Evolutionary conservation across 2,329 filamentous ascomycete genomes (phyloP), one percentile per base, ranked within the genome.

Genomic region (Penicillium griseofulvum): DNA sequence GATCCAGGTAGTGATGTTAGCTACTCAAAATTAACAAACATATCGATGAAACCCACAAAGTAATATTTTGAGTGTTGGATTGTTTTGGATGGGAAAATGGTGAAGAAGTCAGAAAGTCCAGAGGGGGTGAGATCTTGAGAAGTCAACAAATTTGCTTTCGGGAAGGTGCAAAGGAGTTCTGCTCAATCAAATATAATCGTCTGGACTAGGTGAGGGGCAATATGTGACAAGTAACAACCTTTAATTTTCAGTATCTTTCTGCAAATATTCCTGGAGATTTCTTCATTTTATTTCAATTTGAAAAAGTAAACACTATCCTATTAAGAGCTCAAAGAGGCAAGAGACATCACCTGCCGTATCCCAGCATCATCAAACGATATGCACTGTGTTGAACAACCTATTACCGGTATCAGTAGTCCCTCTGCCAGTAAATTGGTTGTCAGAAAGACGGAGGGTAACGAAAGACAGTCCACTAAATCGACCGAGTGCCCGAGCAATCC

Each of bases 361-460:
- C 19, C 41, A 42, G 12, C 10, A 26, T 17, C 3, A 44, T 51
- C 31, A 52, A 24, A 17, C 6, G 33, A 47, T 26, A 22, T 37
- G 11, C 39, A 43, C n/a, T 9, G 49, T 37, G 31, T 38, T 45
- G 31, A 52, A 52, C n/a, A 52, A 34, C 19, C 49, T 44, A 29
- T 52, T 26, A 0, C 83, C 83, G 0, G 83, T 87, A 63, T 87
- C 83, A 0, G 80, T 85, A 0, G 44, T 65, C 0, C 80, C 78
- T 1, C 56, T 75, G 0, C 83, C 83, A 0, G 71, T 81, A 65
- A 78, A 87, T 61, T 80, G 80, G 48, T 83, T 87, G 0, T 80
- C 69, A 0, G 84, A 87, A 2, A 81, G 19, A 0, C 83, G 76
- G 38, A 88, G 74, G 0, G 82, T 74, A 34, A 86, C 73, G 16